Base-by-base conservation (phyloP, 495 filamentous ascomycete genomes). In the Lasiosphaeria ovina region DNA sequence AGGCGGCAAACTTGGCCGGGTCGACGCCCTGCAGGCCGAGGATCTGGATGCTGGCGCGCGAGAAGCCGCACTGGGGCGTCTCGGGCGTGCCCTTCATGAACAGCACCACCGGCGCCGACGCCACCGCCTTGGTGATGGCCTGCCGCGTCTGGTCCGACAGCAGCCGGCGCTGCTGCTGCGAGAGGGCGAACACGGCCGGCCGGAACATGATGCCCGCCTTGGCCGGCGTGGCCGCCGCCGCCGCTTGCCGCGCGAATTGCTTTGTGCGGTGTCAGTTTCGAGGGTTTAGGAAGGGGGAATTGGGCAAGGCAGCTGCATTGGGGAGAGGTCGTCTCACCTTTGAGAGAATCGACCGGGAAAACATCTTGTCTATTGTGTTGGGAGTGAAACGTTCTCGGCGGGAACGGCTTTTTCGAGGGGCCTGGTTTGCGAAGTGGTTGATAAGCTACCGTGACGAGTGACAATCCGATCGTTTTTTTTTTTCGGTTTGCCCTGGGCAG, bases 51-150 rank as follows among this genome's bases (percentile, higher is more conserved):
- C 85, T 93, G 32, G 94, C 93, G 68, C 92, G 83, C 54, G 94
- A 98, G 79, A 97, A 98, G 44, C 94, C 94, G 74, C 94, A 98
- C 72, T 98, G 93, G n/a, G 94, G 94, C 31, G 84, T 91, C 74
- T 97, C 94, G 45, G 94, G 94, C 3, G 94, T 97, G 54, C 94
- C 93, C 76, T 98, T 98, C 93, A 98, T 98, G 79, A 98, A 98
- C 33, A 98, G 82, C 14, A 98, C 94, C 0, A 98, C 93, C 4
- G 93, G 93, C 9, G 91, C 87, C 2, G 91, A 89, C 32, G 71
- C 76, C 17, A 98, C 85, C 8, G 92, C 93, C 71, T 92, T 89
- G 68, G 97, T 89, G 62, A 98, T 97, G 4, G 92, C 91, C 34
- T 83, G 72, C 59, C 77, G 81, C 24, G 88, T 92, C 63, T 91